Evolutionary conservation across 2,329 filamentous ascomycete genomes (phyloP), one percentile per base, ranked within the genome.

Genomic region (Beauveria varroae): DNA sequence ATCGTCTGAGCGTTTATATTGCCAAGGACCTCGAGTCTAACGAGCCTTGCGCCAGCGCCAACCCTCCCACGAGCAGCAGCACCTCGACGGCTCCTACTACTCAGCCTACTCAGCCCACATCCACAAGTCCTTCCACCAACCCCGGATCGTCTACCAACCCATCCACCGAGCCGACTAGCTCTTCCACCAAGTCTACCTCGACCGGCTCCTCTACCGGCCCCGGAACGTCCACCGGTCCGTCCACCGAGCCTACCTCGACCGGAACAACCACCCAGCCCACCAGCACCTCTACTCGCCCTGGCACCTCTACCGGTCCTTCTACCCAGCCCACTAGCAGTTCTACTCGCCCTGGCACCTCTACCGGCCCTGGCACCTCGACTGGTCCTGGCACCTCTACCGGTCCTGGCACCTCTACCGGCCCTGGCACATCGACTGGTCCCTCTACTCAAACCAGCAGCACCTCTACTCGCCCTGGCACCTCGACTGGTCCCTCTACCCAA

Each of bases 11-110:
- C 65, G 66, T 82, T 54, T 82, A 78, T 62, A 74, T 79, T 49
- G 78, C 81, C 54, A 73, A 73, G 57, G 78, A 81, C 59, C 71
- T 84, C 37, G 69, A 77, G 68, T 82, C 78, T 58, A 72, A 78
- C 14, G 73, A 83, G 71, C 80, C 80, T 46, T 84, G 81, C 67
- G 77, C 74, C 37, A 73, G 52, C 26, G 60, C 63, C 54, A 59
- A 64, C 63, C 73, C 73, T 63, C 69, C 65, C 9, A 64, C 67
- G 9, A 61, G 66, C 9, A 66, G 64, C 10, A 65, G 65, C 3
- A 64, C 50, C 49, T 60, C 51, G 41, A 55, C 59, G n/a, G 59
- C 10, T 18, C 50, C 59, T 37, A 61, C 59, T 24, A 61, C 59
- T 34, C 47, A 60, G 37, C 57, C 57, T 18, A 47, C 40, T 49